Conservation (phyloP, 768 basidiomycete species). For the Termitomyces sp. region DNA sequence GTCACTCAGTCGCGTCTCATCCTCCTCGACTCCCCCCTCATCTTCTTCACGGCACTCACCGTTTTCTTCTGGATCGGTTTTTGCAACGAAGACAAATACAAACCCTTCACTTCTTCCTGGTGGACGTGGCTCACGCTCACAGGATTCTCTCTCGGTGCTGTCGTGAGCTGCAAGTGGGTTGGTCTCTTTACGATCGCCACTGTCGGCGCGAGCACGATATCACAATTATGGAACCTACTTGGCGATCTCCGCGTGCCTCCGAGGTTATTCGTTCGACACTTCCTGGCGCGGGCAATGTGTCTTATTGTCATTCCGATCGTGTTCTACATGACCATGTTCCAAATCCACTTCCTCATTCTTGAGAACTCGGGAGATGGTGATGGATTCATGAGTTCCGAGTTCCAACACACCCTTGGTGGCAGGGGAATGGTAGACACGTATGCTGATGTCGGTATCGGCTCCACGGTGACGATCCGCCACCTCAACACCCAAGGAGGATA, state of each 20-base stretch:
- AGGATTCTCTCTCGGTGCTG: constrained; percentile 88
- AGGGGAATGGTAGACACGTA: constrained; percentile 90
- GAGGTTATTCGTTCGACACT: constrained; percentile 74
- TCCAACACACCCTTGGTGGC: constrained; percentile 92
- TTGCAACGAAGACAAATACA: constrained; percentile 82
- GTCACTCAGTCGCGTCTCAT: constrained; percentile 96
- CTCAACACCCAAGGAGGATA: constrained; percentile 99
- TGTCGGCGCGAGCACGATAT: constrained; percentile 76
- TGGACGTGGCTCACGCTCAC: constrained; percentile 90
- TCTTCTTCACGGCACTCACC: constrained; percentile 95
- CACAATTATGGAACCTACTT: constrained; percentile 85
- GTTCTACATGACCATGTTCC: constrained; percentile 97
- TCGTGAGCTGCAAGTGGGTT: constrained; percentile 96
- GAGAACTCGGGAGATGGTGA: constrained; percentile 93
- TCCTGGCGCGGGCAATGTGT: constrained; percentile 84
- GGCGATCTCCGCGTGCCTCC: constrained; percentile 82
- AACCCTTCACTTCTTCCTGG: constrained; percentile 83
- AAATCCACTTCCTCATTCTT: constrained; percentile 88
- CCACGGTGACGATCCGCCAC: constrained; percentile 79
- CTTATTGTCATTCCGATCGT: constrained; percentile 78
- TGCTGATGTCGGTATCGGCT: constrained; percentile 87
- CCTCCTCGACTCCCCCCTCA: constrained; percentile 94
- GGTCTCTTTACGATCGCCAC: constrained; percentile 98
- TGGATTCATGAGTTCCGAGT: constrained; percentile 99
- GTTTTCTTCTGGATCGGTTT: constrained; percentile 86